phyloP scores from a whole-genome alignment of 2,329 filamentous ascomycete genomes.

The Stylonectria norvegica region DNA sequence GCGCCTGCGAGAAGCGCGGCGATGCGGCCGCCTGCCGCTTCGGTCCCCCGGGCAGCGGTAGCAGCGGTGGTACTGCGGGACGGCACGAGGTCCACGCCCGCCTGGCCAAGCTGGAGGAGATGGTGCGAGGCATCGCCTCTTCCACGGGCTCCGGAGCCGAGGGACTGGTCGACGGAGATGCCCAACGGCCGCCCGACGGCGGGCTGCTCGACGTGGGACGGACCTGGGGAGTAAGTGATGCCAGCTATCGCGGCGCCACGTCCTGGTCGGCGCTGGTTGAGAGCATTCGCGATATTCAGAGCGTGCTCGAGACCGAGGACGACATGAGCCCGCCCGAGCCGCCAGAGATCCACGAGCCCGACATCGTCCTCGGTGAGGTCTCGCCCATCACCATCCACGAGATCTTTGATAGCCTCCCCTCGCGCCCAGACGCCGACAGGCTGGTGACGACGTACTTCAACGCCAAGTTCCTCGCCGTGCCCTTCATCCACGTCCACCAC shows the following conservation, averaged over 20 bases:
- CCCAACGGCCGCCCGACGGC: too few relatives aligned
- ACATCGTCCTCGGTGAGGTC: constrained; percentile 33
- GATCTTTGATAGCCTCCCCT: constrained; percentile 33
- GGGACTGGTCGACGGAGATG: neutral
- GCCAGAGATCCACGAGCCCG: constrained; percentile 20
- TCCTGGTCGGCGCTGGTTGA: constrained; percentile 42
- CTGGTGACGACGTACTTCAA: constrained; percentile 39
- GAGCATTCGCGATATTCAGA: constrained; percentile 41
- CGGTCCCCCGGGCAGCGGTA: constrained; percentile 15
- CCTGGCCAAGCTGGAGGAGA: constrained; percentile 39
- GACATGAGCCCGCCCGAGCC: constrained; percentile 13
- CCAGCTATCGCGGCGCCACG: constrained; percentile 36
- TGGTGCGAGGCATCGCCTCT: constrained; percentile 37
- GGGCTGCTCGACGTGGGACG: neutral
- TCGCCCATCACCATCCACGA: constrained; percentile 29
- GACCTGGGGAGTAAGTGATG: constrained; percentile 3
- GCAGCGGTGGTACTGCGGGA: constrained; percentile 2
- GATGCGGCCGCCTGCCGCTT: constrained; percentile 34
- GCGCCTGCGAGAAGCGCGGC: constrained; percentile 38
- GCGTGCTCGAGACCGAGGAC: constrained; percentile 28
- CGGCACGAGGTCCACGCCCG: constrained; percentile 38
- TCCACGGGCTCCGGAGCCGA: constrained; percentile 1
- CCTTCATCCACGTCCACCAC: constrained; percentile 40
- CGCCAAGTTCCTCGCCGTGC: constrained; percentile 35
- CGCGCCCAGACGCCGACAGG: constrained; percentile 35